phyloP scores from a whole-genome alignment of 495 filamentous ascomycete genomes.

The Aspergillus kassunensis region DNA sequence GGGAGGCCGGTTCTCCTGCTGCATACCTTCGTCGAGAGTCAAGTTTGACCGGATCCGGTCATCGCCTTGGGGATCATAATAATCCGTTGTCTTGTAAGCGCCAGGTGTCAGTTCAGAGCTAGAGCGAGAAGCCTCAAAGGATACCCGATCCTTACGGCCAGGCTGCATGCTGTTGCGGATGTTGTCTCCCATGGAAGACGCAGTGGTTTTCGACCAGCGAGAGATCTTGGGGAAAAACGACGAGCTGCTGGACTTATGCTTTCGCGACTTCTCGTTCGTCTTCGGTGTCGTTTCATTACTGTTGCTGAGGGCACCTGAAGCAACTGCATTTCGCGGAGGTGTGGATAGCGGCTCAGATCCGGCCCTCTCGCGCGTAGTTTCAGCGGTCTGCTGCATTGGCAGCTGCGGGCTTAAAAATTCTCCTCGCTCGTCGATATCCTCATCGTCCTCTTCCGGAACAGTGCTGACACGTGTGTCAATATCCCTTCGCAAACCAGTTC shows the following conservation, averaged over 20 bases:
- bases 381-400: constrained; percentile 24
- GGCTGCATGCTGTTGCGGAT: constrained; percentile 50
- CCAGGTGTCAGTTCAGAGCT: constrained; percentile 59
- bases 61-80: constrained; percentile 60
- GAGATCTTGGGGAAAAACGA: constrained; percentile 93
- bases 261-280: constrained; percentile 69
- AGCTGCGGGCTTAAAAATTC: constrained; percentile 46
- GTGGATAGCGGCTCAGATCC: constrained; percentile 67
- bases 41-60: constrained; percentile 70
- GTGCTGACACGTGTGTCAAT: constrained; percentile 82
- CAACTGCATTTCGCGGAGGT: constrained; percentile 61
- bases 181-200: constrained; percentile 65
- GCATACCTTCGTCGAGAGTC: constrained; percentile 48
- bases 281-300: constrained; percentile 77
- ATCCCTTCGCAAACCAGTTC: constrained; percentile 49
- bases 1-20: constrained; percentile 51
- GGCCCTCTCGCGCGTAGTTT: constrained; percentile 44
- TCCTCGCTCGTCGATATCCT: constrained; percentile 53
- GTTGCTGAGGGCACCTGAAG: constrained; percentile 55
- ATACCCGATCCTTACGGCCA: constrained; percentile 46
- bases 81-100: constrained; percentile 60
- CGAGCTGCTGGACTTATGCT: constrained; percentile 86
- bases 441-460: constrained; percentile 75
- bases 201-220: constrained; percentile 94
- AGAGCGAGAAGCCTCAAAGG: constrained; percentile 62